Evolutionary conservation across 208 protist species (phyloP).

Genomic region (Acanthamoeba pearcei): DNA sequence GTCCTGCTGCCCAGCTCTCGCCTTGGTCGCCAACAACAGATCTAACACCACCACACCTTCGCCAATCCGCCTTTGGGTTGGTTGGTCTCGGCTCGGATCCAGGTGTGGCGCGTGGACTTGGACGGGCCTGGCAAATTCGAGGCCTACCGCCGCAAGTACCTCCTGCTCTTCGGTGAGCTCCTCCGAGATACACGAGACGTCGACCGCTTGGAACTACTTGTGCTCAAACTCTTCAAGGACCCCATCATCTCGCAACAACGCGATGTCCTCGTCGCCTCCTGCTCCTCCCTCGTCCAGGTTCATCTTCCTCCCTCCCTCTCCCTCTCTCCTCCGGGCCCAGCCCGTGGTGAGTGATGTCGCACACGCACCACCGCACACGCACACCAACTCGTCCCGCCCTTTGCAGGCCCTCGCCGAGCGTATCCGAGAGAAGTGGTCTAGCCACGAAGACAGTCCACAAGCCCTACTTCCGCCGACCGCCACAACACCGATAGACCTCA

Average conservation of each 20-base stretch:
- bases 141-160: slow-evolving; percentile 32
- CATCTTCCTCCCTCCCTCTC: neutral
- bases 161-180: neutral
- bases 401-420: neutral
- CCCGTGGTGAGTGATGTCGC: neutral
- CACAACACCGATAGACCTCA: neutral
- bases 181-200: neutral
- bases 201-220: slow-evolving; percentile 19
- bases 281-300: neutral
- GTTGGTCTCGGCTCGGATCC: too few relatives aligned
- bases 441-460: too few relatives aligned
- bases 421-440: neutral
- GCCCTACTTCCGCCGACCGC: too few relatives aligned
- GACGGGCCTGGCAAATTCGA: slow-evolving; percentile 23
- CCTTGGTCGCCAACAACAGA: too few relatives aligned
- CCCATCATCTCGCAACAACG: neutral
- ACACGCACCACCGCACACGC: too few relatives aligned
- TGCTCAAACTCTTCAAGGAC: neutral
- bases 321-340: too few relatives aligned
- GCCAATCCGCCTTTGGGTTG: too few relatives aligned
- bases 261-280: neutral
- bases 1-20: too few relatives aligned
- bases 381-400: too few relatives aligned
- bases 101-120: neutral
- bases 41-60: too few relatives aligned